Evolutionary conservation across 306 rosid species (phyloP), one percentile per base, ranked within the genome.

Genomic region (Sesbania bispinosa): DNA sequence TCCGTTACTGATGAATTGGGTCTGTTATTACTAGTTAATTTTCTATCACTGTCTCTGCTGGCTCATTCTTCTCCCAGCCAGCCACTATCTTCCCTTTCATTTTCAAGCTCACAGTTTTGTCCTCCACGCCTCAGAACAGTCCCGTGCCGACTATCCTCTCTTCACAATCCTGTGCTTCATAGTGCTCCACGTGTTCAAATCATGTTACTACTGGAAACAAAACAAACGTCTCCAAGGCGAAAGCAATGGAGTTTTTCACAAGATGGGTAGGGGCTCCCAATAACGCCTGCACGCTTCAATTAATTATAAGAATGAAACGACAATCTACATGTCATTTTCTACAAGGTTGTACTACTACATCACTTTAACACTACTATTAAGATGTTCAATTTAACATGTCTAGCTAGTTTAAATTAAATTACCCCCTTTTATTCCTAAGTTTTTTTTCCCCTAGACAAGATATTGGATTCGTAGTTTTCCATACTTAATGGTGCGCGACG

Each of bases 121-220:
- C 71, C 52, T 76, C 74, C 68, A 74, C 48, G 10, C 48, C 18
- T 30, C 63, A 41, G 16, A 68, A 69, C 58, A 62, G 63, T 63
- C 21, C 27, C 54, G 14, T 76, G 85, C 81, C 85, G 84, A 76
- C 81, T 64, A 58, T 6, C 16, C 16, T 20, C n/a, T 18, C 70
- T 38, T 21, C 43, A 53, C 18, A 16, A 50, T 70, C 18, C 18
- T 29, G 54, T 66, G 60, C 26, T 39, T 18, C 1, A 62, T 35
- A 35, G 2, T 21, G 60, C 13, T 57, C 74, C 81, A 70, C 78
- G 75, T 46, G 16, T 50, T 19, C 7, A 43, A 29, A 41, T 33
- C 70, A 1, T 36, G 42, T 33, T 43, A 2, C 8, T 15, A 54
- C 61, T 14, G 38, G 41, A 66, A 66, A n/a, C n/a, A n/a, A n/a